Evolutionary conservation across 2,329 filamentous ascomycete species (phyloP).

Genomic region (Aciculosporium take): DNA sequence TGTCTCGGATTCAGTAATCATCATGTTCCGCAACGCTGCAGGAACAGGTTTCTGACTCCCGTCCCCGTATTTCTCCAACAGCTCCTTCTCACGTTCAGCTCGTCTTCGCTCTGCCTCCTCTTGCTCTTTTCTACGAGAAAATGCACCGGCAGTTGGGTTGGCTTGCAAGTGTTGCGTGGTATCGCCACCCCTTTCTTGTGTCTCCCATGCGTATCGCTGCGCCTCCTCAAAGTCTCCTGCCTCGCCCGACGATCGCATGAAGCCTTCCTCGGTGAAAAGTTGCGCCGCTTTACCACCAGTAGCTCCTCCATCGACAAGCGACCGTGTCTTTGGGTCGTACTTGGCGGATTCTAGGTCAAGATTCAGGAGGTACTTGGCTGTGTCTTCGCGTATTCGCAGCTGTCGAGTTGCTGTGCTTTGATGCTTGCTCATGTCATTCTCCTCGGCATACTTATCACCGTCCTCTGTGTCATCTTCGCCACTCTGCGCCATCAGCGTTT

Average conservation of each 20-base stretch:
- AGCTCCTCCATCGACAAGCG: slow-evolving; percentile 75
- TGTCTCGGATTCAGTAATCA: slow-evolving; percentile 65
- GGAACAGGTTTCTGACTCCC: slow-evolving; percentile 42
- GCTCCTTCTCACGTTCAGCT: slow-evolving; percentile 50
- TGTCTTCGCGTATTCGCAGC: slow-evolving; percentile 85
- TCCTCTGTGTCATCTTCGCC: slow-evolving; percentile 39
- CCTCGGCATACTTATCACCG: slow-evolving; percentile 74
- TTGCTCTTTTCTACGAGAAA: slow-evolving; percentile 64
- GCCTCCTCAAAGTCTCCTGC: slow-evolving; percentile 85
- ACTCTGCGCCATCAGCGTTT: slow-evolving; percentile 27
- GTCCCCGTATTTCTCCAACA: slow-evolving; percentile 73
- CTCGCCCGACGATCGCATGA: slow-evolving; percentile 76
- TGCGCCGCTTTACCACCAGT: slow-evolving; percentile 67
- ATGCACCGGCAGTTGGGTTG: slow-evolving; percentile 86
- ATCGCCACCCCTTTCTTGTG: slow-evolving; percentile 67
- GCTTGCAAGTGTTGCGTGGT: slow-evolving; percentile 83
- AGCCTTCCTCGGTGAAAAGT: slow-evolving; percentile 84
- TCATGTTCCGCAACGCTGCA: slow-evolving; percentile 48
- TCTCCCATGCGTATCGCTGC: slow-evolving; percentile 87
- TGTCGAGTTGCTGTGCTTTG: slow-evolving; percentile 85
- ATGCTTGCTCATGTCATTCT: slow-evolving; percentile 90
- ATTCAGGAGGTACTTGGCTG: slow-evolving; percentile 90
- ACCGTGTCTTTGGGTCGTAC: slow-evolving; percentile 91
- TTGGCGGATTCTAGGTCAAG: slow-evolving; percentile 92
- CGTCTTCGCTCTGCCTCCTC: slow-evolving; percentile 59